Base-by-base conservation (phyloP, 169 alveolate genomes). In the Cryptosporidium sp. region DNA sequence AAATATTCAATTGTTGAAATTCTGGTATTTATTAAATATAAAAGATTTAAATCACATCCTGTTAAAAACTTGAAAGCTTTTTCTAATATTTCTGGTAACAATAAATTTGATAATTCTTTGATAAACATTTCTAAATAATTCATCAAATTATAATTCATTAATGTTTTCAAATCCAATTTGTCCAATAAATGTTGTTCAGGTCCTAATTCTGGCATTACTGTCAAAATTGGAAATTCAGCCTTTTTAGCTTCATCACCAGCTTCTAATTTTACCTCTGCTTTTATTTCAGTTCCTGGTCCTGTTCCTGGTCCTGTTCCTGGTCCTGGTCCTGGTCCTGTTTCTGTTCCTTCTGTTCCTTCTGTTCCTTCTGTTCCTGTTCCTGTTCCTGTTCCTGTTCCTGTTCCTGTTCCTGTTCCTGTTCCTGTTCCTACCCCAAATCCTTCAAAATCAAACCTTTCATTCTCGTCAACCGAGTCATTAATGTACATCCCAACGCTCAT, bases 21-120 rank as follows among this genome's bases (percentile, higher is more conserved):
- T 33, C 86, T 73, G 10, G 71, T 7, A 56, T 51, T 73, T 33
- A 73, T 53, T 37, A 44, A 39, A 51, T 35, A n/a, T 23, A 73
- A 53, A 16, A 53, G 33, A 23, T 35, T 61, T 12, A 35, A 9
- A 52, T 52, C 35, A 73, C 86, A 73, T 8, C 69, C 86, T 2
- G 14, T 45, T 18, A 73, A 29, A 33, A 53, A 58, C 45, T 18
- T 52, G 12, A 73, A 10, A 10, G n/a, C 51, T 35, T 9, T 58
- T 18, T 35, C n/a, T 45, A 56, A 26, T 18, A 0, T 9, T n/a
- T 12, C 21, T 23, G 86, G 52, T 29, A 73, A 4, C 31, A 73
- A 73, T 37, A 73, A 73, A 31, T 5, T 6, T 3, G 16, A n/a
- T 21, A 73, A n/a, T 39, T 52, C 68, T 10, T 33, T 31, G 3